phyloP scores from a whole-genome alignment of 1,139 yeast species.

The Protomyces inouyei region DNA sequence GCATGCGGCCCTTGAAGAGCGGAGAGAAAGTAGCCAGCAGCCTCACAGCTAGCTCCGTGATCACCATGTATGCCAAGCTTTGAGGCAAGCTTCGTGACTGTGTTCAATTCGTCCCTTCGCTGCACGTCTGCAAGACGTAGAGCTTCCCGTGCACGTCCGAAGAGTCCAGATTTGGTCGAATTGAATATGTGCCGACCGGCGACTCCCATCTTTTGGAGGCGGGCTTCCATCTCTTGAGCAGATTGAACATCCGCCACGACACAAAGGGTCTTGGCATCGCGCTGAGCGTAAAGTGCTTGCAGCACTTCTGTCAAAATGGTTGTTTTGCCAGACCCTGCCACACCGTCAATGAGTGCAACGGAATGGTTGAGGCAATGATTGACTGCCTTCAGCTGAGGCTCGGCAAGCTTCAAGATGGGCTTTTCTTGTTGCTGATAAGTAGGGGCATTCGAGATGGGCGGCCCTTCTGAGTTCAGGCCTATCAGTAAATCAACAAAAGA shows the following conservation, averaged over 20 bases:
- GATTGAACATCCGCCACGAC: slow-evolving; percentile 37
- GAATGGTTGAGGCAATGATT: slow-evolving; percentile 40
- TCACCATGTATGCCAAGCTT: slow-evolving; percentile 43
- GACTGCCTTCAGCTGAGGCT: slow-evolving; percentile 41
- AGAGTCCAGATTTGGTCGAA: slow-evolving; percentile 36
- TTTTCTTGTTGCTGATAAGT: too few relatives aligned
- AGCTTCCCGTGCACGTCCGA: slow-evolving; percentile 6
- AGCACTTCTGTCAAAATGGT: slow-evolving; percentile 36
- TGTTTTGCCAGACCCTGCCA: slow-evolving; percentile 50
- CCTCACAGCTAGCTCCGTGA: slow-evolving; percentile 45
- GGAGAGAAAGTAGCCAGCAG: slow-evolving; percentile 44
- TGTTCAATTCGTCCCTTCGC: slow-evolving; percentile 34
- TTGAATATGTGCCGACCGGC: slow-evolving; percentile 34
- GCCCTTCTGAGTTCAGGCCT: neutral
- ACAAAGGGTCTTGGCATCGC: slow-evolving; percentile 37
- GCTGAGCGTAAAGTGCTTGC: slow-evolving; percentile 40
- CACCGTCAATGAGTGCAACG: slow-evolving; percentile 44
- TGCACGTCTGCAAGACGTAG: slow-evolving; percentile 34
- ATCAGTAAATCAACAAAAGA: neutral
- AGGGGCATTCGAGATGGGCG: neutral
- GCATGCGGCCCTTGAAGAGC: slow-evolving; percentile 37
- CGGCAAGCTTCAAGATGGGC: neutral
- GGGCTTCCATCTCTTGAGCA: slow-evolving; percentile 35
- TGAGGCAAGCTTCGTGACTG: slow-evolving; percentile 42
- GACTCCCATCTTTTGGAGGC: slow-evolving; percentile 34